Conservation (phyloP, 2,329 filamentous ascomycete species). For the Colletotrichum melonis region DNA sequence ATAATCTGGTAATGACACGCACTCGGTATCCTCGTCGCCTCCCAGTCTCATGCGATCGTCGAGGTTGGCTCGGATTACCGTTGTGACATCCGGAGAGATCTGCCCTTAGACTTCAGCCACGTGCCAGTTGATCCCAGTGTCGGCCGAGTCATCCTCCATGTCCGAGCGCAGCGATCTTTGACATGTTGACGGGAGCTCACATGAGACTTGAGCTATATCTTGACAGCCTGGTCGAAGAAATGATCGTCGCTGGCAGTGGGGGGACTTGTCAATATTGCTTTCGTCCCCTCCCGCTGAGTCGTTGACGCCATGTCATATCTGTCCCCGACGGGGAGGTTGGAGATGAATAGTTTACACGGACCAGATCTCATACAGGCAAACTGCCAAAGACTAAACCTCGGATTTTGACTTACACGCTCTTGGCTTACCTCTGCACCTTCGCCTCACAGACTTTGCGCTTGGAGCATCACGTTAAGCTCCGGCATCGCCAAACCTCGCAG, state of each 20-base stretch:
- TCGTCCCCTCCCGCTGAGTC: no score
- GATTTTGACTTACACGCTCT: neutral
- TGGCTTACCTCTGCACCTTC: neutral
- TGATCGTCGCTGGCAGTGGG: neutral
- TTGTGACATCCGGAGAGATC: neutral
- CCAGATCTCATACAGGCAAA: neutral
- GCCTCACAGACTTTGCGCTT: conserved; percentile 4
- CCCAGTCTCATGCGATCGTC: neutral
- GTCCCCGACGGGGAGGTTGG: neutral
- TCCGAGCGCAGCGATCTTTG: neutral
- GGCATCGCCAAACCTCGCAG: neutral
- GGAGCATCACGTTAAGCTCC: neutral
- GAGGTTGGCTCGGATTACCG: neutral
- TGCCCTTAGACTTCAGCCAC: neutral
- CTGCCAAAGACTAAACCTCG: neutral
- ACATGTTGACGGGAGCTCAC: neutral
- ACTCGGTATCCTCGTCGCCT: neutral
- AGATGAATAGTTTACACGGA: neutral
- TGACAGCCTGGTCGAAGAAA: neutral
- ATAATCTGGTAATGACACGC: neutral
- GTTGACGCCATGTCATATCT: neutral
- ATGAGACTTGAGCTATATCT: neutral
- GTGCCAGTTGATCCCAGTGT: neutral
- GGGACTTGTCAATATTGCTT: neutral
- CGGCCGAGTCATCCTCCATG: neutral